Evolutionary conservation across 1,139 yeast species (phyloP).

Genomic region (Pichia sp.): DNA sequence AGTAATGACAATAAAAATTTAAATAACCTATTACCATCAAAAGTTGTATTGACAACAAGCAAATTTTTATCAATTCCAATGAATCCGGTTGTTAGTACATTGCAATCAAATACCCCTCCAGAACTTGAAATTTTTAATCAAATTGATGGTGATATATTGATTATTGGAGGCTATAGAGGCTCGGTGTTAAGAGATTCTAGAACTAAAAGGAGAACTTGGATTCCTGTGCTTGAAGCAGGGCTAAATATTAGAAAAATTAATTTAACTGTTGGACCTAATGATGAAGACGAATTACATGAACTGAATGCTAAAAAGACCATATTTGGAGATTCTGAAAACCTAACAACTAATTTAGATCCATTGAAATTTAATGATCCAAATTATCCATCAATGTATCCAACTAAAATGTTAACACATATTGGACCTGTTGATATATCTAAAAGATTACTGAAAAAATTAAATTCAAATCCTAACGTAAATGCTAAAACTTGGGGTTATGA

Average conservation of each 20-base stretch:
- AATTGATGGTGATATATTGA: slow-evolving; percentile 67
- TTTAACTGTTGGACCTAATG: slow-evolving; percentile 63
- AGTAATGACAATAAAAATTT: background rate
- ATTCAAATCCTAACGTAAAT: slow-evolving; percentile 51
- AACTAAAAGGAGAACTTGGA: slow-evolving; percentile 70
- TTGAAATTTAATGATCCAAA: slow-evolving; percentile 32
- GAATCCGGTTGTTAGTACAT: slow-evolving; percentile 4
- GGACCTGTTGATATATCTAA: slow-evolving; percentile 84
- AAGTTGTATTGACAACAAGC: background rate
- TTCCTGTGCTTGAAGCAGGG: slow-evolving; percentile 76
- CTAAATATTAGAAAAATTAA: slow-evolving; percentile 64
- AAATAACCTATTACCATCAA: background rate
- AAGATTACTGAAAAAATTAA: slow-evolving; percentile 49
- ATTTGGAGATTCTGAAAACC: background rate
- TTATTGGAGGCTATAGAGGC: slow-evolving; percentile 87
- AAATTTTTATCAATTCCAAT: slow-evolving; percentile 5
- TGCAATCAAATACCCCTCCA: slow-evolving; percentile 21
- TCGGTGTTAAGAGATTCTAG: slow-evolving; percentile 63
- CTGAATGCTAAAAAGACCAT: slow-evolving; percentile 22
- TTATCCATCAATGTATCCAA: slow-evolving; percentile 47
- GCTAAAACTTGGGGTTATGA: slow-evolving; percentile 82
- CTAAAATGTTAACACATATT: slow-evolving; percentile 71
- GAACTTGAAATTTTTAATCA: slow-evolving; percentile 37
- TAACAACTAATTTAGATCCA: background rate
- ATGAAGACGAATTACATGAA: slow-evolving; percentile 44